These are phyloP conservation scores for Clavulina sp. DNA, from an alignment of 768 basidiomycete genomes.

Conservation along the genomic window DNA sequence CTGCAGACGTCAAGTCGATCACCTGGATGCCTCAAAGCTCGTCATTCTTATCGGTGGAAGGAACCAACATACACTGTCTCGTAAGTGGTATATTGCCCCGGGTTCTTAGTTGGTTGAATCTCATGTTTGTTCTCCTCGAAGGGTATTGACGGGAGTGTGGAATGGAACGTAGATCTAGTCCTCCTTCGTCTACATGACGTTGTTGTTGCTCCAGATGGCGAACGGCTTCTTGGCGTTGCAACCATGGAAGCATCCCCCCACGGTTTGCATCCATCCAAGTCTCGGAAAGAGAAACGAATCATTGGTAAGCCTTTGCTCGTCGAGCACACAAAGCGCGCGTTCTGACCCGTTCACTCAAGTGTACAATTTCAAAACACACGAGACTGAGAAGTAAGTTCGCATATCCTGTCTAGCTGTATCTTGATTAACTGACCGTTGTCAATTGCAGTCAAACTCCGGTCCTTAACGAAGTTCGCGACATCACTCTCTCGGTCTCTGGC, in stretches of 20 bases:
- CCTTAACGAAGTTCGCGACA: constrained; percentile 53
- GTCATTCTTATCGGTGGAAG: constrained; percentile 56
- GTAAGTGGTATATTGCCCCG: background rate
- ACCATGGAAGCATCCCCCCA: constrained; percentile 42
- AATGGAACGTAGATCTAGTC: constrained; percentile 41
- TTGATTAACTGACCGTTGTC: background rate
- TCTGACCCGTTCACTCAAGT: constrained; percentile 23
- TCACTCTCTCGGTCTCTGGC: constrained; percentile 45
- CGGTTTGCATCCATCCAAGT: constrained; percentile 51
- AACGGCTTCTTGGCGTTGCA: constrained; percentile 47
- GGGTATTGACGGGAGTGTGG: constrained; percentile 43
- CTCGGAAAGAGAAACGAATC: constrained; percentile 50
- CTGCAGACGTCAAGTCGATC: constrained; percentile 38
- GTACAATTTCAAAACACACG: constrained; percentile 45
- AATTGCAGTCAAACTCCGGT: constrained; percentile 40
- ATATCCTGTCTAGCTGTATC: background rate
- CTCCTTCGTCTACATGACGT: constrained; percentile 52
- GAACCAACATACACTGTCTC: constrained; percentile 26
- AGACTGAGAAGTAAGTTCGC: constrained; percentile 34
- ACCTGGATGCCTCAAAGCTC: constrained; percentile 50
- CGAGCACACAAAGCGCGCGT: background rate
- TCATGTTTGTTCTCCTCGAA: constrained; percentile 12
- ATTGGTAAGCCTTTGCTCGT: constrained; percentile 30
- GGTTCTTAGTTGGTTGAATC: background rate
- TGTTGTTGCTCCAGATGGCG: constrained; percentile 44